Base-by-base conservation (phyloP, 1,284 basidiomycete genomes). In the Hemileia vastatrix region DNA sequence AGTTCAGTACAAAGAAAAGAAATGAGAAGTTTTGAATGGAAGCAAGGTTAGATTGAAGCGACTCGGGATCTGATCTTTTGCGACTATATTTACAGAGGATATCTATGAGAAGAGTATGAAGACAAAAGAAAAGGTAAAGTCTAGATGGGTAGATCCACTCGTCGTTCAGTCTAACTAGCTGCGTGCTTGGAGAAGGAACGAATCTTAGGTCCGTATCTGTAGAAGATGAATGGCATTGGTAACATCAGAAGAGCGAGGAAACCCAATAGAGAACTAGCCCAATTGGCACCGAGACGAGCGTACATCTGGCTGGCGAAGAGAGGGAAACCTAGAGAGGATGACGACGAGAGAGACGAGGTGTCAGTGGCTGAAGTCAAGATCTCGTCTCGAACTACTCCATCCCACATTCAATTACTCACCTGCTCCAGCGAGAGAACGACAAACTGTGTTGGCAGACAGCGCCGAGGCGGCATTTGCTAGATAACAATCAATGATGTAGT, bases 261-360 rank as follows among this genome's bases (percentile, higher is more conserved):
- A 0, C 84, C 88, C 4, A 90, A 75, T n/a, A 90, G 77, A 9
- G 84, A 84, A 0, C 84, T 85, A 0, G 86, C 87, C 5, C 88
- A 87, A 0, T 86, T 84, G 0, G 86, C 83, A 0, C 85, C 86
- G 3, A 90, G 73, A 15, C 69, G 66, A 3, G 64, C 33, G 66
- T 76, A 79, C 73, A 80, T 72, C 60, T 76, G 75, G 19, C 62
- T 66, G 0, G 68, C 67, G 48, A 74, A 75, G 13, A 73, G 62
- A 0, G 70, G 73, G 50, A 76, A 75, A 0, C 70, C 70, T 15
- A n/a, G 27, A 27, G 27, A 27, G 27, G 27, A 27, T 27, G 27
- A 27, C 27, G 27, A 27, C 27, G 27, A 27, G 27, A 27, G 27
- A 27, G 27, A 27, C 27, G 27, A 27, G 27, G 27, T 27, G 27